Conservation (phyloP, 331 rosid species). For the Quercus lobata region DNA sequence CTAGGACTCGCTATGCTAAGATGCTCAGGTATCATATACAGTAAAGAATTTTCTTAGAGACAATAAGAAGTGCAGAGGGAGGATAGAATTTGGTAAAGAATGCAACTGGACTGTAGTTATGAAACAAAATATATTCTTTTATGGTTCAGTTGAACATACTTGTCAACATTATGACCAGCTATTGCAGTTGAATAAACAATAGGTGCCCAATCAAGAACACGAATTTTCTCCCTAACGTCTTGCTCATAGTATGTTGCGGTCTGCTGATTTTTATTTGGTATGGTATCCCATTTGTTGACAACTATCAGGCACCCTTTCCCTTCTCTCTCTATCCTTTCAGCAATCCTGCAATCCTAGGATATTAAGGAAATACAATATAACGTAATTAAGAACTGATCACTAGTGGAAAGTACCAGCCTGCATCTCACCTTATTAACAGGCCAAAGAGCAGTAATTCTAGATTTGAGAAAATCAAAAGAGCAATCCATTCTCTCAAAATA, state of each 20-base stretch:
- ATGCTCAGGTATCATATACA: neutral
- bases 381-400: neutral
- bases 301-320: constrained; percentile 96
- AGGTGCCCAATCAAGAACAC: constrained; percentile 86
- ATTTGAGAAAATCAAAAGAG: neutral
- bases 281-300: constrained; percentile 97
- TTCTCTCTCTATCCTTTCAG: constrained; percentile 92
- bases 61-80: neutral
- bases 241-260: constrained; percentile 79
- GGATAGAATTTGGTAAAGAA: neutral
- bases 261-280: constrained; percentile 91
- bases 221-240: constrained; percentile 92
- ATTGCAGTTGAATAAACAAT: constrained; percentile 88
- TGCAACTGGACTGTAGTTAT: constrained; percentile 11
- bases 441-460: neutral
- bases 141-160: constrained; percentile 44
- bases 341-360: constrained; percentile 83
- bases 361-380: constrained; percentile 17
- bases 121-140: neutral
- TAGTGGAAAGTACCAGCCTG: neutral
- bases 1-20: neutral
- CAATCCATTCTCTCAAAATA: neutral
- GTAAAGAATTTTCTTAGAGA: neutral
- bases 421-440: neutral
- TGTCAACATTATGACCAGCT: constrained; percentile 82